Base-by-base conservation (phyloP, 305 asterid genomes). In the Fraxinus floribunda region DNA sequence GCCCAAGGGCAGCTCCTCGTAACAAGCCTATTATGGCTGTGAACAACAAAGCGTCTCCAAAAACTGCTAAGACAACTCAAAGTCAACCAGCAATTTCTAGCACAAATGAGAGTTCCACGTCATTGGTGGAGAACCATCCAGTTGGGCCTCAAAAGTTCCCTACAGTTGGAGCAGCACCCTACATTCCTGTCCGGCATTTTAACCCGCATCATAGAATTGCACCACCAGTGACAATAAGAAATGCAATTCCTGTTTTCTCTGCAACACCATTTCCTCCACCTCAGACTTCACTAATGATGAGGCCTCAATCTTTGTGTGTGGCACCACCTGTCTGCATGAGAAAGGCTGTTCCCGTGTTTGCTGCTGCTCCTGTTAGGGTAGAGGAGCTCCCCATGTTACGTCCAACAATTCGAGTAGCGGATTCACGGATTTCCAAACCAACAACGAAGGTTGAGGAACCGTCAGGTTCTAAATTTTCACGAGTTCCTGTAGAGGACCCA, bases 161-260 rank as follows among this genome's bases (percentile, higher is more conserved):
- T 18, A 94, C 97, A 84, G 98, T 90, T 82, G 95, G 97, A 81
- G 99, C 99, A 55, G 88, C 92, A 18, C 99, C 99, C 29, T 96
- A 96, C 85, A 92, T 96, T 80, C 99, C 99, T 0, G 93, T 92
- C 79, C 85, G 92, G 46, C 98, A 91, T 87, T 93, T 89, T 66
- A 86, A 84, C 86, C 89, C 92, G 5, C 97, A 90, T 85, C 93
- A 87, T 73, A 86, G 91, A 81, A 78, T 91, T 64, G 98, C 99
- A 74, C 97, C 94, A 77, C 94, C 97, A 0, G 99, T 96, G 89
- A 94, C 97, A 3, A 83, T 94, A 83, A 91, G 98, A 75, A 91
- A 86, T 82, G 83, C 94, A 4, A 79, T 94, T 84, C 98, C 98
- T 0, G 98, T 92, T 83, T 96, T 90, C 91, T 93, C 99, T 72